Base-by-base conservation (phyloP, 129 eudicot species). In the Apium graveolens region DNA sequence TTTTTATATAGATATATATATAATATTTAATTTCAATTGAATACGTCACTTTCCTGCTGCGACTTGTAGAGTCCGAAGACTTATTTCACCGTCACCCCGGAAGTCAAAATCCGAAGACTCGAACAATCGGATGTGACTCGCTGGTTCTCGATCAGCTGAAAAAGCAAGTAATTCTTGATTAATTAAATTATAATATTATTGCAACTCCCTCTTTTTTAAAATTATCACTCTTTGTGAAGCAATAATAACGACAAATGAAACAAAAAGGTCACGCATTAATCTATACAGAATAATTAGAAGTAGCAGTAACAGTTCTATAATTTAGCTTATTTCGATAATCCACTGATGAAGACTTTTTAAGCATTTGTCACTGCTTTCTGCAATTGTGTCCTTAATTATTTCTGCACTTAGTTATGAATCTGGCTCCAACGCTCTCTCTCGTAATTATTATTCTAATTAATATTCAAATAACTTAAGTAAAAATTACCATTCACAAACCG, bases 351-450 rank as follows among this genome's bases (percentile, higher is more conserved):
- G 62, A 45, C 78, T 73, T 73, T 51, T 66, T 0, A 46, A 26
- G 51, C 48, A 34, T 29, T 14, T 29, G 62, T 42, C 78, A 74
- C 18, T 74, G 51, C 78, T 70, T 70, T 74, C 62, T 74, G 62
- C 78, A 45, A 75, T 5, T 49, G 80, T 78, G 80, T 77, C 80
- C 21, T 39, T 41, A 60, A 60, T 60, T 60, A 7, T 62, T 37
- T 63, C 80, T 24, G 29, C 11, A 26, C 17, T 39, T 63, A 43
- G 44, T 74, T 78, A 60, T 77, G 80, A 13, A 62, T 78, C 69
- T 63, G 55, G 10, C 55, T 27, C 80, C 80, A 62, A 62, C 16
- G 14, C 57, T 74, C 48, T 74, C 77, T 27, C 39, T 13, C 24
- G n/a, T 44, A 73, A 73, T 44, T 73, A 24, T 42, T n/a, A 44